Conservation (phyloP, 2,329 filamentous ascomycete genomes). For the Talaromyces sp. region DNA sequence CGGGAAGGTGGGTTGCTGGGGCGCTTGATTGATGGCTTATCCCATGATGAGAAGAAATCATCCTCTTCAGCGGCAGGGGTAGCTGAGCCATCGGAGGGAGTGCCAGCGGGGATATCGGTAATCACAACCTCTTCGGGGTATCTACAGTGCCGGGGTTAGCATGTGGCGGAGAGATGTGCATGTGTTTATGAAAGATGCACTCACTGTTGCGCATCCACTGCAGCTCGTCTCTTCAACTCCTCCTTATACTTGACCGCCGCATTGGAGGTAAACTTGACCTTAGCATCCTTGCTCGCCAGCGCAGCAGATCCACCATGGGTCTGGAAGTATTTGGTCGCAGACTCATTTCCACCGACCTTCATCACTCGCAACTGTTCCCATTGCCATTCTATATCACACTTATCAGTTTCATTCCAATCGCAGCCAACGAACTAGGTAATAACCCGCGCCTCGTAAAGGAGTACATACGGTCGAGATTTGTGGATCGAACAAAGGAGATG, state of each 20-base stretch:
- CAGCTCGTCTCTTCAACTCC: conserved; percentile 83
- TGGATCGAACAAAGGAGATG: conserved; percentile 98
- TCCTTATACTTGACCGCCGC: conserved; percentile 98
- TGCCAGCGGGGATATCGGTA: conserved; percentile 67
- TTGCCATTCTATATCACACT: conserved; percentile 75
- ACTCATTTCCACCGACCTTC: conserved; percentile 98
- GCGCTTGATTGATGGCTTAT: conserved; percentile 95
- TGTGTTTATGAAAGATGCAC: conserved; percentile 41
- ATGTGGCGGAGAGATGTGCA: background rate
- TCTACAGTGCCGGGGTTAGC: conserved; percentile 49
- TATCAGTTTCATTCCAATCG: conserved; percentile 24
- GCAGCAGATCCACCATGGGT: conserved; percentile 92
- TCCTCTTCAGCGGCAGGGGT: conserved; percentile 86
- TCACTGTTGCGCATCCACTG: conserved; percentile 81
- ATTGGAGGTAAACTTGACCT: conserved; percentile 93
- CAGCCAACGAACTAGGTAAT: background rate
- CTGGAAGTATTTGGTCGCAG: conserved; percentile 97
- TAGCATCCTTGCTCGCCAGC: conserved; percentile 92
- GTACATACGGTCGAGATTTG: conserved; percentile 91
- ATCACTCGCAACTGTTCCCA: conserved; percentile 97
- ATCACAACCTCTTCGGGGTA: conserved; percentile 85
- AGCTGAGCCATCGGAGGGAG: conserved; percentile 64
- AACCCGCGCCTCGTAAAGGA: conserved; percentile 12
- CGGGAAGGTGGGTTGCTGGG: conserved; percentile 92
- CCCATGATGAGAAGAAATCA: conserved; percentile 99